Evolutionary conservation across 768 basidiomycete genomes (phyloP).

Genomic region (Fomitopsis pulvina): DNA sequence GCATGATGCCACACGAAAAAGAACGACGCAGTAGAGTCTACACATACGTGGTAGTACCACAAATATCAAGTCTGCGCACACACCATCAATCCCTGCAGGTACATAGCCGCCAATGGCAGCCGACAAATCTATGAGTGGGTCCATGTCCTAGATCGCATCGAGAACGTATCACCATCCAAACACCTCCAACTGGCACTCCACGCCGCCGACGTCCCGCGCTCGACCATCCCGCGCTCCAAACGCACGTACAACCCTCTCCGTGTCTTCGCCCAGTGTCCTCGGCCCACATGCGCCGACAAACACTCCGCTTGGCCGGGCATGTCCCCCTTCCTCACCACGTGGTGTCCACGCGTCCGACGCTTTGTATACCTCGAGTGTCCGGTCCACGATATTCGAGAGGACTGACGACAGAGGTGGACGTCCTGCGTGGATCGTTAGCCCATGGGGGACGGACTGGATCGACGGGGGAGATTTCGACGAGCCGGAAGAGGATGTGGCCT

Average conservation of each 20-base stretch:
- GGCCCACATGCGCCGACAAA: slow-evolving; percentile 40
- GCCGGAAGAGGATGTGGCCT: slow-evolving; percentile 11
- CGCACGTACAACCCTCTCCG: slow-evolving; percentile 27
- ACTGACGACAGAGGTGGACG: slow-evolving; percentile 13
- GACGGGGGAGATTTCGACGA: slow-evolving; percentile 4
- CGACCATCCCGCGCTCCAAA: slow-evolving; percentile 26
- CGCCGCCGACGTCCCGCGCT: slow-evolving; percentile 31
- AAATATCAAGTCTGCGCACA: too few relatives aligned
- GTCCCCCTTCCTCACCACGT: slow-evolving; percentile 2
- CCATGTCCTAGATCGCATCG: too few relatives aligned
- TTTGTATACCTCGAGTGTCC: slow-evolving; percentile 13
- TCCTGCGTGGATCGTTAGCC: slow-evolving; percentile 22
- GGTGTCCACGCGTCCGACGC: slow-evolving; percentile 7
- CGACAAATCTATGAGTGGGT: too few relatives aligned
- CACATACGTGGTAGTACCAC: too few relatives aligned
- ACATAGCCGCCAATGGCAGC: too few relatives aligned
- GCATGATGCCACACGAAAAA: too few relatives aligned
- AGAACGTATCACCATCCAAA: slow-evolving; percentile 4
- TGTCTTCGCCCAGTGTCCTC: slow-evolving; percentile 31
- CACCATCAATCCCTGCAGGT: too few relatives aligned
- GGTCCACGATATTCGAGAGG: slow-evolving; percentile 18
- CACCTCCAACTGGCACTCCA: slow-evolving; percentile 35
- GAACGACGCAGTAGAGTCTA: too few relatives aligned
- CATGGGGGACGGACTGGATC: slow-evolving; percentile 12
- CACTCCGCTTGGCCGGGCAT: slow-evolving; percentile 25